phyloP scores from a whole-genome alignment of 2,329 filamentous ascomycete genomes.

The Fulvia fulva region DNA sequence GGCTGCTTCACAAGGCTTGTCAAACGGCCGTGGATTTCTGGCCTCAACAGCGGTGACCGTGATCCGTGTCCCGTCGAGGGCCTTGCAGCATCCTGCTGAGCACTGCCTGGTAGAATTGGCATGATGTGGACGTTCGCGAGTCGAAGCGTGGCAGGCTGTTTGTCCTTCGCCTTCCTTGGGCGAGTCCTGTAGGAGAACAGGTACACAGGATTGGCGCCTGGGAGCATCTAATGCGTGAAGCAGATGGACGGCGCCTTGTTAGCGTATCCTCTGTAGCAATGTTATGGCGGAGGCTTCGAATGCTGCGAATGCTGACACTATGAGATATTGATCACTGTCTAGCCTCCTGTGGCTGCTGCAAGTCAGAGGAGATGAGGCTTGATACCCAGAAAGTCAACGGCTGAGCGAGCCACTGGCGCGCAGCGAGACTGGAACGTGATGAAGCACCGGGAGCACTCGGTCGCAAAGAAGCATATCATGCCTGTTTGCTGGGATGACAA shows the following conservation, averaged over 20 bases:
- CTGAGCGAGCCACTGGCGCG: not conserved
- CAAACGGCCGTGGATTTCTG: not conserved
- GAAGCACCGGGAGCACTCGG: not conserved
- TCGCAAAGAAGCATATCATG: not conserved
- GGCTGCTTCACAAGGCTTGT: not conserved
- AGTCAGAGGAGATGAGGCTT: not conserved
- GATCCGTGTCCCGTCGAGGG: not conserved
- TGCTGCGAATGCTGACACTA: not conserved
- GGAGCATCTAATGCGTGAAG: conserved; percentile 1
- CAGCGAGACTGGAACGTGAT: not conserved
- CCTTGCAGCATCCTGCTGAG: not conserved
- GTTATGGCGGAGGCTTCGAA: not conserved
- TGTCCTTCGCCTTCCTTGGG: not conserved
- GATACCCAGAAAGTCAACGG: not conserved
- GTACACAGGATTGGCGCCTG: conserved; percentile 2
- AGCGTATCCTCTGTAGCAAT: not conserved
- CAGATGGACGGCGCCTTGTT: not conserved
- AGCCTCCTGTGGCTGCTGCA: not conserved
- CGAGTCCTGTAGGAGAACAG: conserved; percentile 1
- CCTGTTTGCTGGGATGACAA: not conserved
- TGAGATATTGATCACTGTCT: not conserved
- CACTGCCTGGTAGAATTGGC: not conserved
- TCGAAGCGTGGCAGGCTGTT: not conserved
- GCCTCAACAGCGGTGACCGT: not conserved
- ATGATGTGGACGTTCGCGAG: not conserved